These are phyloP conservation scores for Orychophragmus violaceus DNA, from an alignment of 345 rosid species.

Conservation along the genomic window DNA sequence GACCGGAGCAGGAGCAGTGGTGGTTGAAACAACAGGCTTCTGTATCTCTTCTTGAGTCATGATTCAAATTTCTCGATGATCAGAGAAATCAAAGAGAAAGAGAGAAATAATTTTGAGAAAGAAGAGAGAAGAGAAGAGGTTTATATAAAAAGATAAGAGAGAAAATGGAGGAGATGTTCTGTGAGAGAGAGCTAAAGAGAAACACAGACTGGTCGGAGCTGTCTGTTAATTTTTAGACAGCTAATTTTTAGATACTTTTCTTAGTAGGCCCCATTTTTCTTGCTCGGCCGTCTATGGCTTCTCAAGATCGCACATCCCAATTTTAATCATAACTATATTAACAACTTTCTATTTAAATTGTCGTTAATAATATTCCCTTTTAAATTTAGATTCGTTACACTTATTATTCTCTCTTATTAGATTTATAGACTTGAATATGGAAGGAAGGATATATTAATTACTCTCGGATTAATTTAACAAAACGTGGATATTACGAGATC, in stretches of 20 bases:
- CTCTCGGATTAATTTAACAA: too few species aligned
- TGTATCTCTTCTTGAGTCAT: conserved; percentile 37
- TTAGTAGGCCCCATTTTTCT: conserved; percentile 10
- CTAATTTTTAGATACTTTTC: conserved; percentile 18
- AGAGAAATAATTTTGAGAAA: conserved; percentile 11
- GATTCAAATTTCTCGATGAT: not conserved
- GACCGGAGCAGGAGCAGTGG: conserved; percentile 21
- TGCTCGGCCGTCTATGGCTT: conserved; percentile 31
- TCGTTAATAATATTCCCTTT: not conserved
- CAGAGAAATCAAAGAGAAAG: not conserved
- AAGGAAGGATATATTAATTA: not conserved
- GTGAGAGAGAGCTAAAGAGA: conserved; percentile 11
- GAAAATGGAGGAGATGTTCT: conserved; percentile 24
- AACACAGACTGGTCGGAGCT: conserved; percentile 32
- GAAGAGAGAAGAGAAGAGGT: not conserved
- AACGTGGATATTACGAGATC: too few species aligned
- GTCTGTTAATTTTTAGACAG: conserved; percentile 35
- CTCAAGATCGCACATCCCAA: not conserved
- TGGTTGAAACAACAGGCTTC: conserved; percentile 19
- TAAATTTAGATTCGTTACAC: not conserved
- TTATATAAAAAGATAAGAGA: conserved; percentile 13
- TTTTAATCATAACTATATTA: conserved; percentile 7
- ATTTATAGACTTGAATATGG: not conserved
- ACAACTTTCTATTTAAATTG: not conserved
- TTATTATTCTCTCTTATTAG: conserved; percentile 1